Conservation (phyloP, 1,139 yeast species). For the Suhomyces bribrorum region DNA sequence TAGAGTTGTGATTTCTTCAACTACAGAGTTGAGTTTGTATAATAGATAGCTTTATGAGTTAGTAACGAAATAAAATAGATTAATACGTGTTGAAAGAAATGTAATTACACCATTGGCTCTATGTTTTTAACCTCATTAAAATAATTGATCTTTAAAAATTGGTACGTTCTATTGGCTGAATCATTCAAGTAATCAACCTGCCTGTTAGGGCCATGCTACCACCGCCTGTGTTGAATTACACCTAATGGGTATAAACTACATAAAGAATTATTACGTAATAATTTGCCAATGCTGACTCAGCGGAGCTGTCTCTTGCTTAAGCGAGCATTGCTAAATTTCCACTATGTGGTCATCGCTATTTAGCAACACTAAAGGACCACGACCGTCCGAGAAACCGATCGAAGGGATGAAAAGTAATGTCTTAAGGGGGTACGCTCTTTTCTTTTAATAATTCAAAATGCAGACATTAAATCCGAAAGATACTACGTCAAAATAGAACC, state of each 20-base stretch:
- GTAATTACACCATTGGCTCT: too few species aligned
- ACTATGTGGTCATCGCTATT: not conserved
- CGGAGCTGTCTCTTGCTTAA: not conserved
- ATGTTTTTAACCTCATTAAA: too few species aligned
- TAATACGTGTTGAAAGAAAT: not conserved
- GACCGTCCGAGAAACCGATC: too few species aligned
- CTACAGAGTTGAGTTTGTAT: slow-evolving; percentile 1
- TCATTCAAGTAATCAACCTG: too few species aligned
- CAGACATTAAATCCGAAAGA: not conserved
- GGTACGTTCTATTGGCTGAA: too few species aligned
- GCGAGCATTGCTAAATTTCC: not conserved
- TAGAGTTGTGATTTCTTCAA: too few species aligned
- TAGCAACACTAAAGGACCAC: not conserved
- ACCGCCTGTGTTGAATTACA: not conserved
- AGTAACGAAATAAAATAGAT: not conserved
- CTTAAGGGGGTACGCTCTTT: not conserved
- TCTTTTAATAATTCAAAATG: not conserved
- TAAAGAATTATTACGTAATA: too few species aligned
- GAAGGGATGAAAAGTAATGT: not conserved
- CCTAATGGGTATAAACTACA: too few species aligned
- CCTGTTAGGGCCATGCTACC: too few species aligned
- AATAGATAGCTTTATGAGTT: slow-evolving; percentile 2
- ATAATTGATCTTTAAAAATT: too few species aligned
- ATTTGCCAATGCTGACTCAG: not conserved
- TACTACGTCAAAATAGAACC: not conserved